These are phyloP conservation scores for Martiniozyma abietophila DNA, from an alignment of 805 yeast species.

Conservation along the genomic window DNA sequence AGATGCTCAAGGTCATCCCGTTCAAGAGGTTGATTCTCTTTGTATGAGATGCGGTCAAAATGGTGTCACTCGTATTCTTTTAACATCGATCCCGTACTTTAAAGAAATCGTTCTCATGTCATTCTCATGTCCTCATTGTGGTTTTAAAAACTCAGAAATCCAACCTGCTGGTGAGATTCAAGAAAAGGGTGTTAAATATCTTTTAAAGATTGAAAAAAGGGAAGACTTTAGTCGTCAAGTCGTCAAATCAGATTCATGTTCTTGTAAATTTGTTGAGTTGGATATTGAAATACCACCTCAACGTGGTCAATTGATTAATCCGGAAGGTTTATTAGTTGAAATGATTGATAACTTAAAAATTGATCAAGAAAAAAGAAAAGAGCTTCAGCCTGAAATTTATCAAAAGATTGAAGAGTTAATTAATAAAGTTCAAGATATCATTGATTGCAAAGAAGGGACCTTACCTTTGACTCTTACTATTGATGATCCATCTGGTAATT, in stretches of 20 bases:
- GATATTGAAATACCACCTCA: conserved; percentile 95
- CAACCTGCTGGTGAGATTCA: conserved; percentile 95
- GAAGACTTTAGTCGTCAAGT: conserved; percentile 84
- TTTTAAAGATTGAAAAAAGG: conserved; percentile 54
- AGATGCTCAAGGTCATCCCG: conserved; percentile 86
- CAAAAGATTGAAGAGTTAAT: conserved; percentile 69
- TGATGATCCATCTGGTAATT: conserved; percentile 96
- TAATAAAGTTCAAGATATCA: conserved; percentile 44
- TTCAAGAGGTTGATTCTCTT: conserved; percentile 87
- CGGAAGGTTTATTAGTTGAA: conserved; percentile 81
- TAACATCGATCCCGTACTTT: conserved; percentile 88
- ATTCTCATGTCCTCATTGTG: conserved; percentile 92
- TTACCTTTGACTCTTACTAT: conserved; percentile 70
- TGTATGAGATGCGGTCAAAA: conserved; percentile 92
- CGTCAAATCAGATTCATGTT: conserved; percentile 81
- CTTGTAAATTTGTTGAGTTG: conserved; percentile 69
- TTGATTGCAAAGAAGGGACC: conserved; percentile 57
- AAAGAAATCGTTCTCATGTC: conserved; percentile 90
- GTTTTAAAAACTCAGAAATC: conserved; percentile 80
- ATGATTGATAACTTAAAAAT: conserved; percentile 71
- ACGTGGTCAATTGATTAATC: conserved; percentile 85
- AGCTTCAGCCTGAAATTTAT: conserved; percentile 63
- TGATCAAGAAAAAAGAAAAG: conserved; percentile 76
- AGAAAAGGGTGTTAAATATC: conserved; percentile 73
- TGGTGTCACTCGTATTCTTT: conserved; percentile 74